These are phyloP conservation scores for Agroathelia rolfsii DNA, from an alignment of 1,284 basidiomycete genomes.

Conservation along the genomic window DNA sequence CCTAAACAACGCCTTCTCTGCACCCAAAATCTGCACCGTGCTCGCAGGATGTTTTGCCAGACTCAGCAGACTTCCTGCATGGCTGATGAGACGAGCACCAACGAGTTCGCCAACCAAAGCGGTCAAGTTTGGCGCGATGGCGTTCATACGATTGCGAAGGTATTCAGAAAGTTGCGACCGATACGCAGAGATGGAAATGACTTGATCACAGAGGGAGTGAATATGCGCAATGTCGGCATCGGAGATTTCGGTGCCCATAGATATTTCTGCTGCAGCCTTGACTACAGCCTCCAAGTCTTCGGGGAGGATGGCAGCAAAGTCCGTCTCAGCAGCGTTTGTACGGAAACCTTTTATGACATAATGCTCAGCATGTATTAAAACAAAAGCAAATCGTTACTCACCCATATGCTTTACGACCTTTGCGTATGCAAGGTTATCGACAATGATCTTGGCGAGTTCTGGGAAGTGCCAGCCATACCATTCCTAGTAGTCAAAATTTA, in stretches of 20 bases:
- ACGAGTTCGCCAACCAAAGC: conserved; percentile 95
- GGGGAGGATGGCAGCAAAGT: conserved; percentile 84
- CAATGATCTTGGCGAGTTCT: conserved; percentile 97
- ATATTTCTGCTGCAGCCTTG: conserved; percentile 90
- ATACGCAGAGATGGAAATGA: conserved; percentile 92
- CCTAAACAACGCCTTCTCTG: conserved; percentile 97
- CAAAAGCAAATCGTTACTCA: conserved; percentile 20
- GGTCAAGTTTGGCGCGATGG: conserved; percentile 94
- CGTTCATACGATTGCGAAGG: conserved; percentile 93
- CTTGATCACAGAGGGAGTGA: conserved; percentile 91
- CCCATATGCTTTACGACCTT: conserved; percentile 86
- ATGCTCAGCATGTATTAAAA: background rate
- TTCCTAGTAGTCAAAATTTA: conserved; percentile 46
- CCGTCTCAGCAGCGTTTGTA: conserved; percentile 82
- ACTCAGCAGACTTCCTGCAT: conserved; percentile 90
- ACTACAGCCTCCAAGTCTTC: conserved; percentile 90
- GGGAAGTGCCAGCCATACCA: conserved; percentile 99
- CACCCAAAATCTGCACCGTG: conserved; percentile 96
- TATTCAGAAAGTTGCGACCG: conserved; percentile 91
- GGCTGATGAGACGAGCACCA: conserved; percentile 91
- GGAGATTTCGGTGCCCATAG: conserved; percentile 98
- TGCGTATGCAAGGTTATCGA: conserved; percentile 95
- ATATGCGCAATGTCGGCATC: conserved; percentile 94
- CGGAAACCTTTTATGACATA: conserved; percentile 61
- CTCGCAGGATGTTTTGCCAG: conserved; percentile 96